Conservation (phyloP, 2,329 filamentous ascomycete genomes). For the Colletotrichum zoysiae region DNA sequence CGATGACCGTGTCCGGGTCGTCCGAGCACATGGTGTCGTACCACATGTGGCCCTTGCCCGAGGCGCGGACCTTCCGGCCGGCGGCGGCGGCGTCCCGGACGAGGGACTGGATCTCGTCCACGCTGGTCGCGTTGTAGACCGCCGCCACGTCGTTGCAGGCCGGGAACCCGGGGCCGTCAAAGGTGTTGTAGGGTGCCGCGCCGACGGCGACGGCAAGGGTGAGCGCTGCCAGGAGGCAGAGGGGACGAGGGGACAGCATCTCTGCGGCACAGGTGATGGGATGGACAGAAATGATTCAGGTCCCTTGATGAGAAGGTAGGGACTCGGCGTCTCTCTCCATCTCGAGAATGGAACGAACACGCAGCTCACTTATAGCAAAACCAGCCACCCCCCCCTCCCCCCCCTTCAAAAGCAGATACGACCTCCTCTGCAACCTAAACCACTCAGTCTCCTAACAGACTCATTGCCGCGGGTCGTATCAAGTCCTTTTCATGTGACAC, state of each 20-base stretch:
- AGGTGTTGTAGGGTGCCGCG: slow-evolving; percentile 60
- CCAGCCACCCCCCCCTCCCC: no score
- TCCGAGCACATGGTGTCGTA: slow-evolving; percentile 67
- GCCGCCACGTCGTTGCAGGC: slow-evolving; percentile 60
- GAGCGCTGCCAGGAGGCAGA: slow-evolving; percentile 41
- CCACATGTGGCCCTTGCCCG: slow-evolving; percentile 65
- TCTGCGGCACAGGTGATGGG: background rate
- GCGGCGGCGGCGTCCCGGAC: slow-evolving; percentile 56
- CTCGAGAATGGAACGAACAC: background rate
- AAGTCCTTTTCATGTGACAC: slow-evolving; percentile 25
- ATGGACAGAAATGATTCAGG: background rate
- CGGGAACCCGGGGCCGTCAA: slow-evolving; percentile 62
- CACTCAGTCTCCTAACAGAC: background rate
- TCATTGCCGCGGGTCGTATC: slow-evolving; percentile 15
- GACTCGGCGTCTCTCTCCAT: background rate
- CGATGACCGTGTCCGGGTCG: slow-evolving; percentile 59
- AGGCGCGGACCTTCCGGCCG: slow-evolving; percentile 59
- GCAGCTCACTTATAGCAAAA: background rate
- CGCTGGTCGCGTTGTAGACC: slow-evolving; percentile 58
- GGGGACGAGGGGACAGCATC: background rate
- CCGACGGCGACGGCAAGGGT: slow-evolving; percentile 43
- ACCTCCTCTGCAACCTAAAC: no score
- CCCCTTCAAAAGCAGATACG: no score
- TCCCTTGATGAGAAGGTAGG: background rate
- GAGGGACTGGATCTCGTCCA: slow-evolving; percentile 57